Evolutionary conservation across 2,329 filamentous ascomycete genomes (phyloP), one percentile per base, ranked within the genome.

Genomic region (Ophiocordyceps camponoti-saundersi): DNA sequence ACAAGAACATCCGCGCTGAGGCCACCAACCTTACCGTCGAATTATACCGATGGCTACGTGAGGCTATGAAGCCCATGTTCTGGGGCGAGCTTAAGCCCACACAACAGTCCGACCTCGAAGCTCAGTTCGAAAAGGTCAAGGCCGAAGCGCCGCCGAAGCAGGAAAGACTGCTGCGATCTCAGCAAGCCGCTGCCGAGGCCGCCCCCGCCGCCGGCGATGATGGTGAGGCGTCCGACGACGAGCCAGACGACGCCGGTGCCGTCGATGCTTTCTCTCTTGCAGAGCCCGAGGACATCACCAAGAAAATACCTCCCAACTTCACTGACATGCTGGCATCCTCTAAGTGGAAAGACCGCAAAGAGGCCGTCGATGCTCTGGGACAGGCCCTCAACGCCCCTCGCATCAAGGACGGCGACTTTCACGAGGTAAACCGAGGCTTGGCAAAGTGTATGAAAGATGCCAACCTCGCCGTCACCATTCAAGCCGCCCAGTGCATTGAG

Each of bases 371-470:
- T 50, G 86, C 78, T 11, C 72, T 95, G 0, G 82, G 81, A 55
- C 75, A 76, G 15, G 73, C 79, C 3, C 65, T 94, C 47, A 93
- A 94, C 55, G 82, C 93, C 40, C 88, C 90, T 15, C 77, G 82
- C 51, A 95, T 98, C 62, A 93, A 95, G 62, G 90, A 96, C 55
- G 85, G 79, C 7, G 82, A 86, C 47, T 96, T 88, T 58, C 78
- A 82, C 60, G 90, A 96, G 56, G 74, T 96, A 53, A 79, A 85
- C 48, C 77, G 85, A 50, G 82, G 79, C 4, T 72, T 96, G 47
- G 90, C 92, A 42, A 98, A 96, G 65, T 87, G 79, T 56, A 98
- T 98, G 92, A 98, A 98, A 64, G 93, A 98, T 56, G 92, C 93
- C 55, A 98, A 98, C 59, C 83, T 98, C 54, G 83, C 86, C 6